A percentile compares a stretch with the other conserved stretches of the same genome.
phyloP scores from a whole-genome alignment of 2,329 filamentous ascomycete species.

The Scleromitrula shiraiana region DNA sequence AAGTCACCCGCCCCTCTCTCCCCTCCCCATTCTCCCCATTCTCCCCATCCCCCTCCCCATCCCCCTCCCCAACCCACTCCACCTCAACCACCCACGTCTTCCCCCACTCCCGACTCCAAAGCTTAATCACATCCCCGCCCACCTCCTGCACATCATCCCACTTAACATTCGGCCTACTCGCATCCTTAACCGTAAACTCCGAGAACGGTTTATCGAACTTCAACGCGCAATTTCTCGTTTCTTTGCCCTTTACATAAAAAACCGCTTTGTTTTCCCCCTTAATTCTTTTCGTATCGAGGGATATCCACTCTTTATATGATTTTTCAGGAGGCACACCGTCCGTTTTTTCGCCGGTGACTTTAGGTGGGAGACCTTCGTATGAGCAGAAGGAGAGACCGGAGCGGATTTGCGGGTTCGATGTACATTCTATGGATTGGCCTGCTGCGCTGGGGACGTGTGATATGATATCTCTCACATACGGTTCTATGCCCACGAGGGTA shows the following conservation, averaged over 20 bases:
- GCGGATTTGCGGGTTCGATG: slow-evolving; percentile 32
- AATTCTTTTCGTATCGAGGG: slow-evolving; percentile 49
- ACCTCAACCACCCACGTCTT: slow-evolving; percentile 66
- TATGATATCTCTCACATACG: slow-evolving; percentile 61
- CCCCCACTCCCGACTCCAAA: slow-evolving; percentile 79
- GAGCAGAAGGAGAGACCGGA: slow-evolving; percentile 56
- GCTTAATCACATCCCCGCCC: slow-evolving; percentile 59
- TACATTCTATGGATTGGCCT: slow-evolving; percentile 51
- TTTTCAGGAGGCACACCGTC: slow-evolving; percentile 35
- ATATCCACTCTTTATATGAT: slow-evolving; percentile 52
- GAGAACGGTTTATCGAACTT: slow-evolving; percentile 61
- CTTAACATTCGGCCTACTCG: slow-evolving; percentile 49
- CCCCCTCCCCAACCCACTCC: slow-evolving; percentile 44
- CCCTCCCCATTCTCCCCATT: slow-evolving; percentile 30
- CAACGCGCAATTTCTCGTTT: slow-evolving; percentile 73
- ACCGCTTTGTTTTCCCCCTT: slow-evolving; percentile 42
- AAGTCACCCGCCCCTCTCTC: slow-evolving; percentile 61
- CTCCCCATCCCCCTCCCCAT: slow-evolving; percentile 26
- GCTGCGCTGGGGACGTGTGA: slow-evolving; percentile 61
- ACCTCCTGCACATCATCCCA: slow-evolving; percentile 52
- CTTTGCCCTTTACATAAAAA: slow-evolving; percentile 60
- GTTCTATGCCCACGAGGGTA: slow-evolving; percentile 58
- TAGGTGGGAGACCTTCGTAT: slow-evolving; percentile 62
- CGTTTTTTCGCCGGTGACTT: slow-evolving; percentile 45
- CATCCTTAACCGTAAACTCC: slow-evolving; percentile 55